Conservation (phyloP, 108 stramenopile species). For the Mediolabrus comicus region DNA sequence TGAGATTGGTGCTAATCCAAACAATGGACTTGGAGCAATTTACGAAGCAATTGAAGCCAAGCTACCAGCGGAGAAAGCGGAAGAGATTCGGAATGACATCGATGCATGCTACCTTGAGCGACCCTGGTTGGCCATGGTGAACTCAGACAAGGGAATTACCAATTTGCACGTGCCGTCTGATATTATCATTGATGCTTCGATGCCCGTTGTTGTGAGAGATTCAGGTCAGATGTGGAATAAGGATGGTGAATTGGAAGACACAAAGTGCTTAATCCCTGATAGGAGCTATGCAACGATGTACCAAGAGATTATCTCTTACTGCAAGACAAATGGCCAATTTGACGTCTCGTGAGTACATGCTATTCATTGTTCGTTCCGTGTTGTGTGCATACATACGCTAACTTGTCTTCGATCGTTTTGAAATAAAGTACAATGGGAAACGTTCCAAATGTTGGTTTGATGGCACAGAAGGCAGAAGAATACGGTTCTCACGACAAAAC, state of each 20-base stretch:
- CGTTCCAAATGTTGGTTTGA: slow-evolving; percentile 87
- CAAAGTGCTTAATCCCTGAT: slow-evolving; percentile 91
- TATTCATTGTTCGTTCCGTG: neutral
- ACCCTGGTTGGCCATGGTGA: slow-evolving; percentile 94
- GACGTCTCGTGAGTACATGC: slow-evolving; percentile 64
- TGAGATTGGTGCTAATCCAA: slow-evolving; percentile 89
- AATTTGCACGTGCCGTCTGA: slow-evolving; percentile 76
- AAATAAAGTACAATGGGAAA: slow-evolving; percentile 64
- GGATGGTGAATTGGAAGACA: slow-evolving; percentile 82
- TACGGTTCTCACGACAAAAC: slow-evolving; percentile 95
- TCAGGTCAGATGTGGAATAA: slow-evolving; percentile 96
- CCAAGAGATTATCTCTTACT: slow-evolving; percentile 86
- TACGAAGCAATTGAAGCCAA: slow-evolving; percentile 66
- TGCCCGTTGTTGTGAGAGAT: slow-evolving; percentile 91
- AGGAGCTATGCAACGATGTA: slow-evolving; percentile 92
- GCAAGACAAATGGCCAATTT: slow-evolving; percentile 86
- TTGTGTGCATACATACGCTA: neutral
- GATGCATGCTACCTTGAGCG: slow-evolving; percentile 82
- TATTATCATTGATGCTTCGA: slow-evolving; percentile 92
- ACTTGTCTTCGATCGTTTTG: neutral
- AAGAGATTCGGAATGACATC: slow-evolving; percentile 74
- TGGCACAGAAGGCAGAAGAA: slow-evolving; percentile 95
- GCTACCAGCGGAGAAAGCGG: slow-evolving; percentile 51
- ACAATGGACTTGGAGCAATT: slow-evolving; percentile 79
- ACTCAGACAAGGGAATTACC: slow-evolving; percentile 90